Evolutionary conservation across 192 early-diverging fungal species (phyloP).

Genomic region (Dissophora globulifera): DNA sequence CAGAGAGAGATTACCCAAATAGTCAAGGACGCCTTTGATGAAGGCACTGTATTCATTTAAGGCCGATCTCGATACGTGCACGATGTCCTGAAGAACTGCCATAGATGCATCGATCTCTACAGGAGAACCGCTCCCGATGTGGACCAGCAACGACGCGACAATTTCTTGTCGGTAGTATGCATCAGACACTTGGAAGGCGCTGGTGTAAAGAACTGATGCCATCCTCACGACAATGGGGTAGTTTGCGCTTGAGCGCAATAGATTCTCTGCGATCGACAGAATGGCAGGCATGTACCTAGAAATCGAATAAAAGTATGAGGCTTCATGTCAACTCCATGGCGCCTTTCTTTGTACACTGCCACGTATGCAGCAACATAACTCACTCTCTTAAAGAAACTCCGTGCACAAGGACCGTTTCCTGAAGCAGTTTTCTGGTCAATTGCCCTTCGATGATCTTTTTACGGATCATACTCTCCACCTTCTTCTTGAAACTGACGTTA

Average conservation of each 20-base stretch:
- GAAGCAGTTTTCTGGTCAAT: conserved; percentile 54
- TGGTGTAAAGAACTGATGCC: conserved; percentile 60
- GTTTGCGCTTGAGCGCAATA: conserved; percentile 66
- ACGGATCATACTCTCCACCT: conserved; percentile 59
- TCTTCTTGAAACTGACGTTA: conserved; percentile 62
- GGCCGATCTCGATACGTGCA: conserved; percentile 54
- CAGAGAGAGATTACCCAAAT: conserved; percentile 72
- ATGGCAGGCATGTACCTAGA: conserved; percentile 60
- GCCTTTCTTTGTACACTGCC: too few species aligned
- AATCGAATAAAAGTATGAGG: neutral
- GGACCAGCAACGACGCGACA: conserved; percentile 77
- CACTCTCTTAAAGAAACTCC: conserved; percentile 59
- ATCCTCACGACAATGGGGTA: conserved; percentile 50
- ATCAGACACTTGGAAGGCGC: conserved; percentile 67
- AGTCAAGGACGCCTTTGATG: conserved; percentile 78
- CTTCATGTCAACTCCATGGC: too few species aligned
- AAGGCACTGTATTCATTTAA: conserved; percentile 72
- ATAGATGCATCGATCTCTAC: conserved; percentile 74
- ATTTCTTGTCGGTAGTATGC: conserved; percentile 82
- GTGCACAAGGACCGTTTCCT: conserved; percentile 61
- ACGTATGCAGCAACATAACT: conserved; percentile 3
- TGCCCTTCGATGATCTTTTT: conserved; percentile 61
- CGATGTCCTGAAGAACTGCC: conserved; percentile 64
- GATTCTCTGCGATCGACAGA: conserved; percentile 67
- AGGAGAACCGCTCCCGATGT: conserved; percentile 76